Evolutionary conservation across 352 stramenopile species (phyloP).

Genomic region (Globisporangium camurandrum): DNA sequence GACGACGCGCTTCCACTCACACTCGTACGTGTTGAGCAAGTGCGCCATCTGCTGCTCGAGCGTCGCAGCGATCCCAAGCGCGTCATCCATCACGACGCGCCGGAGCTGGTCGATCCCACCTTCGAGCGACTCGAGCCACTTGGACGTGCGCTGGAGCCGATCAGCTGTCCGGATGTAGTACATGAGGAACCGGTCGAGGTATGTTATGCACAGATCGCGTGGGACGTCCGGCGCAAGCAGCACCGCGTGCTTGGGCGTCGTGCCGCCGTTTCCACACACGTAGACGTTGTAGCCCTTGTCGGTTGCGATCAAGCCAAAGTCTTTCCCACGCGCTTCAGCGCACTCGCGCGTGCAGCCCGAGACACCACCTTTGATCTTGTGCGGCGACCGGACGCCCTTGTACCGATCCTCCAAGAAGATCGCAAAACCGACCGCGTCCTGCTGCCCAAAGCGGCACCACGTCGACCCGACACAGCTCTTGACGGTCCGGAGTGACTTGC

Average conservation of each 20-base stretch:
- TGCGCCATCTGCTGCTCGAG: slow-evolving; percentile 81
- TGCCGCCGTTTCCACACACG: slow-evolving; percentile 84
- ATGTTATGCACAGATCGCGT: slow-evolving; percentile 66
- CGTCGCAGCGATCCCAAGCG: slow-evolving; percentile 76
- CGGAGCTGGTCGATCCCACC: slow-evolving; percentile 46
- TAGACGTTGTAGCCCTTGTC: slow-evolving; percentile 91
- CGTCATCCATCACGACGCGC: slow-evolving; percentile 83
- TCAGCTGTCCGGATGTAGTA: slow-evolving; percentile 87
- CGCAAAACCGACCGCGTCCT: slow-evolving; percentile 88
- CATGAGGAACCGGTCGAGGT: slow-evolving; percentile 88
- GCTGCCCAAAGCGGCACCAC: slow-evolving; percentile 89
- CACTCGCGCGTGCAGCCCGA: slow-evolving; percentile 89
- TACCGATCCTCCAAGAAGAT: slow-evolving; percentile 90
- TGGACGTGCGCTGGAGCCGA: slow-evolving; percentile 67
- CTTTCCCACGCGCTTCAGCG: slow-evolving; percentile 87
- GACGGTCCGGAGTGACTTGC: slow-evolving; percentile 89
- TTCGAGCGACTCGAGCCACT: slow-evolving; percentile 85
- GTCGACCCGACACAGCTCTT: slow-evolving; percentile 91
- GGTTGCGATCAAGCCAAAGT: slow-evolving; percentile 92
- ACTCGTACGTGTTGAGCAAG: slow-evolving; percentile 91
- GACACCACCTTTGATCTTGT: slow-evolving; percentile 90
- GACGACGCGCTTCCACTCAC: slow-evolving; percentile 91
- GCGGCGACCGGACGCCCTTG: slow-evolving; percentile 87
- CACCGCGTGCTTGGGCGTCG: slow-evolving; percentile 78
- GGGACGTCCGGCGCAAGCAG: slow-evolving; percentile 42